Percentiles rank a stretch among this genome's conserved stretches.
Conservation (phyloP, 139 green algal genomes). For the Yamagishiella unicocca region DNA sequence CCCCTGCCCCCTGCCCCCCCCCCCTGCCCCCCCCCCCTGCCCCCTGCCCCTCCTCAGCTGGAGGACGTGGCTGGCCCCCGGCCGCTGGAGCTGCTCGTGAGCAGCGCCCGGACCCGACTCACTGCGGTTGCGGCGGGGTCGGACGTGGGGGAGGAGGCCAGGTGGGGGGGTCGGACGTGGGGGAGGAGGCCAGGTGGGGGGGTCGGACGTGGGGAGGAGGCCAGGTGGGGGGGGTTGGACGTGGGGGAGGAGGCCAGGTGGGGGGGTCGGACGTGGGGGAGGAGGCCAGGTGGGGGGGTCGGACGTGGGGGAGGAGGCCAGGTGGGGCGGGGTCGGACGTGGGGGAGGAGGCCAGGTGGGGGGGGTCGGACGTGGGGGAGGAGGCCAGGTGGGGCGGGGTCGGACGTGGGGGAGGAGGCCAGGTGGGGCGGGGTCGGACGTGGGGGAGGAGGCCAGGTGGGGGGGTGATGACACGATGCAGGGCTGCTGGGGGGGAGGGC, state of each 20-base stretch:
- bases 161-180: neutral
- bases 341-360: too few species aligned
- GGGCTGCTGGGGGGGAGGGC: too few species aligned
- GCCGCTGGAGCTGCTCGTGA: constrained; percentile 34
- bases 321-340: neutral
- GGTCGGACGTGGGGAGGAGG: neutral
- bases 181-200: neutral
- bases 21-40: neutral
- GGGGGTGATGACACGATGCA: too few species aligned
- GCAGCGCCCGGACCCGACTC: neutral
- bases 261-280: neutral
- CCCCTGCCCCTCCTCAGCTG: constrained; percentile 19
- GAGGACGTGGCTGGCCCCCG: constrained; percentile 21
- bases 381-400: too few species aligned
- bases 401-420: too few species aligned
- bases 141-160: constrained; percentile 7
- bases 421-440: too few species aligned
- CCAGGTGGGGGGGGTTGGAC: neutral
- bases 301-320: neutral
- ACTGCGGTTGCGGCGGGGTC: neutral
- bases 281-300: neutral
- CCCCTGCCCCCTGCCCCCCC: neutral
- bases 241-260: neutral
- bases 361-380: too few species aligned
- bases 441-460: too few species aligned